These are phyloP conservation scores for Juncus effusus DNA, from an alignment of 176 grass and related monocot genomes.

Conservation along the genomic window DNA sequence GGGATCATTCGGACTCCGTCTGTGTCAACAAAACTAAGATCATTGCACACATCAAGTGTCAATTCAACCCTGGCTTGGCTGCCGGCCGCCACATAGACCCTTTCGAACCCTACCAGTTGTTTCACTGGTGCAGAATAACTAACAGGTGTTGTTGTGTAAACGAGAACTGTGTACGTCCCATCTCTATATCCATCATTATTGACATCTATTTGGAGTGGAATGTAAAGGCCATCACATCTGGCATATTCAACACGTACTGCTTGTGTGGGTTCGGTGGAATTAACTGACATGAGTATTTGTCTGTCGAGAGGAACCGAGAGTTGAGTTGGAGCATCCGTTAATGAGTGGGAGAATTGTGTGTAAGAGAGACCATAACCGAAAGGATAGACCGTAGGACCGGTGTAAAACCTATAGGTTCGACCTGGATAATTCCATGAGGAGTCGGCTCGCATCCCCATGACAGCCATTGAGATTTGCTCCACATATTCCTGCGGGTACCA, in stretches of 20 bases:
- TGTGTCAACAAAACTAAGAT: constrained; percentile 78
- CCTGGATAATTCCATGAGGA: constrained; percentile 49
- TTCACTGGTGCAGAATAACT: constrained; percentile 68
- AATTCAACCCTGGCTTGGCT: constrained; percentile 41
- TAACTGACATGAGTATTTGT: constrained; percentile 38
- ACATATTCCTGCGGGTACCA: constrained; percentile 74
- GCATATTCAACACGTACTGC: too few relatives aligned
- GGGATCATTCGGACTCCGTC: constrained; percentile 52
- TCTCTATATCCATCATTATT: constrained; percentile 39
- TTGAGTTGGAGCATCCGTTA: constrained; percentile 38
- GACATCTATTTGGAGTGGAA: constrained; percentile 50
- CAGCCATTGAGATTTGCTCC: constrained; percentile 50
- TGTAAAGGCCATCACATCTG: constrained; percentile 41
- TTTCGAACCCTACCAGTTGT: constrained; percentile 79
- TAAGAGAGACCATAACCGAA: constrained; percentile 92
- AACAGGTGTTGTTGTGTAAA: constrained; percentile 63
- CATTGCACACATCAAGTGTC: constrained; percentile 70
- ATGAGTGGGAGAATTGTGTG: constrained; percentile 42
- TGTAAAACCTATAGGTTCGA: constrained; percentile 94
- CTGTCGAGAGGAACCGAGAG: constrained; percentile 42
- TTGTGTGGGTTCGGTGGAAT: constrained; percentile 1
- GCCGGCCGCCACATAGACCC: constrained; percentile 43
- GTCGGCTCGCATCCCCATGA: constrained; percentile 86
- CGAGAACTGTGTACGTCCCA: constrained; percentile 60
- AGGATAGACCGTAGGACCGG: constrained; percentile 57